These are phyloP conservation scores for Clathrus columnatus DNA, from an alignment of 768 basidiomycete genomes.

Conservation along the genomic window DNA sequence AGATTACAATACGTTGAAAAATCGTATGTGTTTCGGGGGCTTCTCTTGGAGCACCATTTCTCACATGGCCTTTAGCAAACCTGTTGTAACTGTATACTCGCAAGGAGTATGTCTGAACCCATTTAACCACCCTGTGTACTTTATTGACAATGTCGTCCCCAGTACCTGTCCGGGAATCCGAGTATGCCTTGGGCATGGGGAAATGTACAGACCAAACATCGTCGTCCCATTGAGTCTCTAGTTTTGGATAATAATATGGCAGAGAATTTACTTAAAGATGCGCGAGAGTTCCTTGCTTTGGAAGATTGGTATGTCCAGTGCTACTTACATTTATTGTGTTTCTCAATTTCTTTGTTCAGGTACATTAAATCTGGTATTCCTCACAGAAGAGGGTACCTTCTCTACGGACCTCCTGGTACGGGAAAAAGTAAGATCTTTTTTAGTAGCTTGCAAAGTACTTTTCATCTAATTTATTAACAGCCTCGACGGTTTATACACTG, in stretches of 20 bases:
- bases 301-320: slow-evolving; percentile 43
- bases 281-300: slow-evolving; percentile 41
- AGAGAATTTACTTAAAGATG: slow-evolving; percentile 40
- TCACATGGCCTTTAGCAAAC: slow-evolving; percentile 14
- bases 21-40: slow-evolving; percentile 16
- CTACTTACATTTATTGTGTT: neutral
- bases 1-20: slow-evolving; percentile 32
- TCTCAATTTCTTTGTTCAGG: neutral
- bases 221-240: slow-evolving; percentile 46
- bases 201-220: slow-evolving; percentile 34
- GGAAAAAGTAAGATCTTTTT: slow-evolving; percentile 39
- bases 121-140: neutral
- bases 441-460: neutral
- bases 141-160: neutral
- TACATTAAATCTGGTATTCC: slow-evolving; percentile 43
- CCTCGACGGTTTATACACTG: slow-evolving; percentile 41
- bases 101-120: neutral
- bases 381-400: slow-evolving; percentile 46
- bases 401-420: slow-evolving; percentile 54
- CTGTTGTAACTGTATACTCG: slow-evolving; percentile 26
- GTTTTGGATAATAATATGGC: slow-evolving; percentile 40
- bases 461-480: no score
- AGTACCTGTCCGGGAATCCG: slow-evolving; percentile 1
- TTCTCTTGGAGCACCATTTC: neutral
- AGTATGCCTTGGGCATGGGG: slow-evolving; percentile 19